Conservation (phyloP, 2,329 filamentous ascomycete species). For the Blastomyces emzantsi region DNA sequence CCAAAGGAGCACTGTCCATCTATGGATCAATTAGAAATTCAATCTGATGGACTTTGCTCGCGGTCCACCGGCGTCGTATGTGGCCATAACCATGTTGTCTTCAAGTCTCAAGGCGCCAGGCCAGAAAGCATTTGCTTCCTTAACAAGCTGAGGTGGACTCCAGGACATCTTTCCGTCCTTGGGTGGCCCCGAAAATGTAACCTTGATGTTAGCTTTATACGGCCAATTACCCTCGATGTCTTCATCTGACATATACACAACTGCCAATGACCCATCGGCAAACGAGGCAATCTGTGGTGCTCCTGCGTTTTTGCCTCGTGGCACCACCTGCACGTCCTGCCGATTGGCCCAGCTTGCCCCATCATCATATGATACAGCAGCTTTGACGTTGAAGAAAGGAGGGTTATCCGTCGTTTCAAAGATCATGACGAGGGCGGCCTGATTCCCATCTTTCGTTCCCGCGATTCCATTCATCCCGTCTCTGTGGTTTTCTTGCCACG, state of each 20-base stretch:
- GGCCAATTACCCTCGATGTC: constrained; percentile 35
- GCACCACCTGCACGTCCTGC: constrained; percentile 36
- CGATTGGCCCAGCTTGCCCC: constrained; percentile 35
- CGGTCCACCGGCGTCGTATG: constrained; percentile 26
- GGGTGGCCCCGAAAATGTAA: constrained; percentile 31
- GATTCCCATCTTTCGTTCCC: constrained; percentile 24
- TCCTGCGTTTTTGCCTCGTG: constrained; percentile 35
- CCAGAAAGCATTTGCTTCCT: constrained; percentile 30
- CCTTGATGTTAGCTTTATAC: constrained; percentile 35
- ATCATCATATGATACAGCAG: constrained; percentile 39
- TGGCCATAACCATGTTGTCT: constrained; percentile 22
- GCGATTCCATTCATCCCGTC: constrained; percentile 42
- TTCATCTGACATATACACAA: constrained; percentile 43
- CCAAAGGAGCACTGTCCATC: too few species aligned
- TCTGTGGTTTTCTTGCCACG: constrained; percentile 31
- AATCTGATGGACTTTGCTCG: constrained; percentile 22
- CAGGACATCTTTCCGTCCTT: constrained; percentile 28
- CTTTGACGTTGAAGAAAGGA: constrained; percentile 36
- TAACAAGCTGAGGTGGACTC: constrained; percentile 27
- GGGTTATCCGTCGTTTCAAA: constrained; percentile 39
- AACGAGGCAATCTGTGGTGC: constrained; percentile 40
- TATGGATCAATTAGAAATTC: constrained; percentile 14
- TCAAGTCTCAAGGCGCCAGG: constrained; percentile 31
- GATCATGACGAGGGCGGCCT: constrained; percentile 33
- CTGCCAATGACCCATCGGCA: constrained; percentile 33